A percentile compares a stretch with the other conserved stretches of the same genome.
Evolutionary conservation across 805 yeast genomes (phyloP).

Genomic region (Sugiyamaella marilandica): DNA sequence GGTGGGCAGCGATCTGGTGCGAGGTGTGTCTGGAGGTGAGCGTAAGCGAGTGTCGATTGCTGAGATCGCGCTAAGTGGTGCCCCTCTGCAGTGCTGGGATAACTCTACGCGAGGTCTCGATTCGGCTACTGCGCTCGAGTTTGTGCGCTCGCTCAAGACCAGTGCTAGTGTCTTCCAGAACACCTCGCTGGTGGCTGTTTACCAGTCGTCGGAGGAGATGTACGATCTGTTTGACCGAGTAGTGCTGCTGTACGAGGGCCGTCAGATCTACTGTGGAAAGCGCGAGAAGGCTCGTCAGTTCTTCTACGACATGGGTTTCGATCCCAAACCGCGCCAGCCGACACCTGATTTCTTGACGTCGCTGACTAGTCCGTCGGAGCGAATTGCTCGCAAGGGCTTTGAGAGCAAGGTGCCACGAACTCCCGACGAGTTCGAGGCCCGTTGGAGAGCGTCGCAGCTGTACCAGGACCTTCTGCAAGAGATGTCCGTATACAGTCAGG

Average conservation of each 20-base stretch:
- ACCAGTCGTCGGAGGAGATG: conserved; percentile 54
- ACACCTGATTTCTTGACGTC: conserved; percentile 58
- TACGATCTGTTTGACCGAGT: conserved; percentile 53
- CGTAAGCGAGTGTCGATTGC: conserved; percentile 53
- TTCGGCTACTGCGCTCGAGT: conserved; percentile 65
- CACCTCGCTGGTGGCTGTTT: conserved; percentile 59
- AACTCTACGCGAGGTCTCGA: conserved; percentile 70
- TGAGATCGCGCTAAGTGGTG: conserved; percentile 44
- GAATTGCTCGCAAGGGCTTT: conserved; percentile 40
- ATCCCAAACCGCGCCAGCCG: conserved; percentile 53
- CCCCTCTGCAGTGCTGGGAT: conserved; percentile 56
- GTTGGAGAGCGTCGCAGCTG: conserved; percentile 46
- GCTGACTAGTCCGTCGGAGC: conserved; percentile 49
- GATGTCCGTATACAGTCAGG: conserved; percentile 37
- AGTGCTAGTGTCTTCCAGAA: conserved; percentile 46
- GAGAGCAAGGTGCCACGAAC: conserved; percentile 50
- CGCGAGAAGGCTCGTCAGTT: conserved; percentile 43
- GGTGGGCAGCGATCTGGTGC: conserved; percentile 44
- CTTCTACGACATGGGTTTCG: conserved; percentile 52
- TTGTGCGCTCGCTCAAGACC: conserved; percentile 52
- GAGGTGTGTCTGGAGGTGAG: conserved; percentile 60
- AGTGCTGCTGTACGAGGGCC: conserved; percentile 50
- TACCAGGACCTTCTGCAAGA: conserved; percentile 37
- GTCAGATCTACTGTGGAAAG: conserved; percentile 51
- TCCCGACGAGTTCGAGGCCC: conserved; percentile 46